Base-by-base conservation (phyloP, 2,329 filamentous ascomycete genomes). In the Penicillium sp. region DNA sequence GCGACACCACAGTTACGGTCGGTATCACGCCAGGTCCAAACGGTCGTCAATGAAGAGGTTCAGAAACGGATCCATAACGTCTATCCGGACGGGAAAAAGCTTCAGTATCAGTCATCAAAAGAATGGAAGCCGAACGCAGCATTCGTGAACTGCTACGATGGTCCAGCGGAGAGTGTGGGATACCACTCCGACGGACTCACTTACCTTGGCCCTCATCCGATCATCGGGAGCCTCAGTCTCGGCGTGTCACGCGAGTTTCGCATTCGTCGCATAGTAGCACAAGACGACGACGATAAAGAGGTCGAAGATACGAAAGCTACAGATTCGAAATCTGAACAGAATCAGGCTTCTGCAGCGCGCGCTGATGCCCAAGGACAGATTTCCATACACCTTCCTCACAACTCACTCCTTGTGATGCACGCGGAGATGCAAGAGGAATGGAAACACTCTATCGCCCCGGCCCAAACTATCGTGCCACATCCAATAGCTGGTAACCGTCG, bases 391-490 rank as follows among this genome's bases (percentile, higher is more conserved):
- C 84, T 97, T 0, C 93, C 93, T 0, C 94, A 97, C 73, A 97
- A 97, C 71, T 95, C 91, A 0, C 82, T 97, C 0, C 81, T 99
- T 0, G 81, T 97, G 9, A 97, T 99, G 94, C 92, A 97, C 67
- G 92, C 93, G 1, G 91, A 96, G 69, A 97, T 96, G 91, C 93
- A 97, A 69, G 93, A 97, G 69, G 88, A 90, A 68, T 97, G 92
- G 92, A 97, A 97, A 72, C 94, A 99, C 72, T 84, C 85, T 61
- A 89, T 99, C 42, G 81, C 86, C 0, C 89, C 92, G 0, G 87
- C 89, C 0, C 80, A 82, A 46, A 85, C 87, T 4, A 89, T 97
- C 55, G 88, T 92, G 57, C 91, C 91, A 1, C 94, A 99, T 71
- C 91, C 92, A 0, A 71, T 96, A 1, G 83, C 92, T 0, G 88